Evolutionary conservation across 2,329 filamentous ascomycete genomes (phyloP).

Genomic region (Cephalotrichum gorgonifer): DNA sequence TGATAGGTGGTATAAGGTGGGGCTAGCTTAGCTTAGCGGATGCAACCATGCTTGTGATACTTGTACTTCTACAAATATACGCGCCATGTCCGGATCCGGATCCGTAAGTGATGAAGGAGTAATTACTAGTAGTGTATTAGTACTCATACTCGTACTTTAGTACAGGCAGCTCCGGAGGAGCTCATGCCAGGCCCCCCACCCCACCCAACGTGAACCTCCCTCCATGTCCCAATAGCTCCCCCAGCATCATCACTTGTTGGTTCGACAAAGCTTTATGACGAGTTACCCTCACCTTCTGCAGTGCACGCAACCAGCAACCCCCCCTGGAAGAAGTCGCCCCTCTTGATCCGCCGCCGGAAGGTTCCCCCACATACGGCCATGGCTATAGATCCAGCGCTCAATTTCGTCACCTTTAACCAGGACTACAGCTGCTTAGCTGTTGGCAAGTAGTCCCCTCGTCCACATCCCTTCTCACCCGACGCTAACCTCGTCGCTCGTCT

Average conservation of each 20-base stretch:
- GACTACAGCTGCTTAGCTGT: constrained; percentile 96
- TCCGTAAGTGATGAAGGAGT: neutral
- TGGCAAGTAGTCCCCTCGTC: constrained; percentile 42
- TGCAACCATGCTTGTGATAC: too few relatives aligned
- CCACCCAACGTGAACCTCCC: neutral
- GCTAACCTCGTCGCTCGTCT: neutral
- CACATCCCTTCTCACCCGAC: constrained; percentile 5
- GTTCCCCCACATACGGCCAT: neutral
- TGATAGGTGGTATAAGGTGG: neutral
- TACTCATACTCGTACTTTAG: too few relatives aligned
- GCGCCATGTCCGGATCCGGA: neutral
- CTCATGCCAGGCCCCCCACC: too few relatives aligned
- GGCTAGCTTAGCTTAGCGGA: too few relatives aligned
- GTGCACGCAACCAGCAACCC: neutral
- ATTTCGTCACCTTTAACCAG: constrained; percentile 99
- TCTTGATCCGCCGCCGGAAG: neutral
- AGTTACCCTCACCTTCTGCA: neutral
- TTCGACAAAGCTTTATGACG: neutral
- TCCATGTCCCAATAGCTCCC: neutral
- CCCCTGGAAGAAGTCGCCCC: too few relatives aligned
- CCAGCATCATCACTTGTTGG: neutral
- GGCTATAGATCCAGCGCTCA: constrained; percentile 68
- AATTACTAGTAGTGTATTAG: neutral
- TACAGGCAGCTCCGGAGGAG: too few relatives aligned
- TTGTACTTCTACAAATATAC: too few relatives aligned